Percentiles rank a stretch among this genome's conserved stretches.
phyloP scores from a whole-genome alignment of 306 rosid species.

The Crataegus laevigata region DNA sequence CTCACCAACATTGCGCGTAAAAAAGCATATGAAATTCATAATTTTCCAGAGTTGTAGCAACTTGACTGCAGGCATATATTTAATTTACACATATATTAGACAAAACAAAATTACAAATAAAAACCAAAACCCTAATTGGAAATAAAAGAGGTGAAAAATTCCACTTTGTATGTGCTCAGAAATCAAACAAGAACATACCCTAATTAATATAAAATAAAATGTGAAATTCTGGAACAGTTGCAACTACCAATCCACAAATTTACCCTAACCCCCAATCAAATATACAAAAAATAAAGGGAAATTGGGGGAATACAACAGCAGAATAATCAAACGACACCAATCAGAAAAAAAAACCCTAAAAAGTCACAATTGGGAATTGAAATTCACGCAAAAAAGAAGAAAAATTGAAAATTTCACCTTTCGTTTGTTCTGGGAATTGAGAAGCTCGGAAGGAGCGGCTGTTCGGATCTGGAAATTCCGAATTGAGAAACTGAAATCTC shows the following conservation, averaged over 20 bases:
- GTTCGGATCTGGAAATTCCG: constrained; percentile 6
- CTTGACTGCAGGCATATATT: too few species aligned
- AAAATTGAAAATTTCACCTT: constrained; percentile 6
- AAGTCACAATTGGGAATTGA: not conserved
- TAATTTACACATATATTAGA: not conserved
- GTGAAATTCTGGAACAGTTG: not conserved
- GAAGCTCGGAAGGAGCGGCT: not conserved
- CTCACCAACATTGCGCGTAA: not conserved
- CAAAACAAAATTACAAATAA: not conserved
- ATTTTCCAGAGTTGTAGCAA: not conserved
- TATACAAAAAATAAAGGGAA: too few species aligned
- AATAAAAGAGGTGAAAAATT: not conserved
- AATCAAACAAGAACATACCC: not conserved
- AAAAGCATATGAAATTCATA: not conserved
- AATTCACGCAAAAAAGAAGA: not conserved
- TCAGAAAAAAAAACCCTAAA: not conserved
- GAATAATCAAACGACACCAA: not conserved
- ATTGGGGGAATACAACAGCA: not conserved
- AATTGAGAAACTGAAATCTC: not conserved
- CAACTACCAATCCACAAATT: not conserved
- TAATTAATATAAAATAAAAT: not conserved
- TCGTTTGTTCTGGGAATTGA: not conserved
- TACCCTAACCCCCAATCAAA: not conserved
- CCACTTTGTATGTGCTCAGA: not conserved
- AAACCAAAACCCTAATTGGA: not conserved